Evolutionary conservation across 768 basidiomycete genomes (phyloP).

Genomic region (Hericium rajendrae): DNA sequence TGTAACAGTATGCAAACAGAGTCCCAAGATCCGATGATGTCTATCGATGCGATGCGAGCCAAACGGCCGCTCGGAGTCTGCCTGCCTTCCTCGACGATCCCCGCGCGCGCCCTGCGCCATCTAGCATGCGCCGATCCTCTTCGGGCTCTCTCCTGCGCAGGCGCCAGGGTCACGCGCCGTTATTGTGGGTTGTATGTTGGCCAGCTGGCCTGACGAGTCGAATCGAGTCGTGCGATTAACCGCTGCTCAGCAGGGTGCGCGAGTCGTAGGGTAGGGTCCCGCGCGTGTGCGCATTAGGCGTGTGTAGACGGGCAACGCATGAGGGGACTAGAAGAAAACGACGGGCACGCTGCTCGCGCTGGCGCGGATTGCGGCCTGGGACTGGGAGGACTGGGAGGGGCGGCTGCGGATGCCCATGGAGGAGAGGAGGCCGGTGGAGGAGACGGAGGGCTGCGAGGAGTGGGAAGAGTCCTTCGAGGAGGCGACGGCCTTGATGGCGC

Average conservation of each 20-base stretch:
- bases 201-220: background rate
- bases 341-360: constrained; percentile 42
- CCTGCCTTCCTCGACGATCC: no score
- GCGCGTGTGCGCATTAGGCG: background rate
- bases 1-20: no score
- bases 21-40: no score
- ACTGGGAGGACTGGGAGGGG: background rate
- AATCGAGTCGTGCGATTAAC: background rate
- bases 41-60: no score
- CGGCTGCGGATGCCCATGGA: constrained; percentile 2
- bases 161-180: no score
- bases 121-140: no score
- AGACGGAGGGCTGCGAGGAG: background rate
- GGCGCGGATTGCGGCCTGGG: constrained; percentile 31
- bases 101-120: no score
- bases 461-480: constrained; percentile 11
- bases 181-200: no score
- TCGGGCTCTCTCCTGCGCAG: no score
- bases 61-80: no score
- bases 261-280: background rate
- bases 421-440: background rate
- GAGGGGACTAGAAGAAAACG: constrained; percentile 44
- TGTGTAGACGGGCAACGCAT: background rate
- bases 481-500: background rate
- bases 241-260: background rate